These are phyloP conservation scores for Chrysosporium keratinophilum DNA, from an alignment of 2,329 filamentous ascomycete species.

Conservation along the genomic window DNA sequence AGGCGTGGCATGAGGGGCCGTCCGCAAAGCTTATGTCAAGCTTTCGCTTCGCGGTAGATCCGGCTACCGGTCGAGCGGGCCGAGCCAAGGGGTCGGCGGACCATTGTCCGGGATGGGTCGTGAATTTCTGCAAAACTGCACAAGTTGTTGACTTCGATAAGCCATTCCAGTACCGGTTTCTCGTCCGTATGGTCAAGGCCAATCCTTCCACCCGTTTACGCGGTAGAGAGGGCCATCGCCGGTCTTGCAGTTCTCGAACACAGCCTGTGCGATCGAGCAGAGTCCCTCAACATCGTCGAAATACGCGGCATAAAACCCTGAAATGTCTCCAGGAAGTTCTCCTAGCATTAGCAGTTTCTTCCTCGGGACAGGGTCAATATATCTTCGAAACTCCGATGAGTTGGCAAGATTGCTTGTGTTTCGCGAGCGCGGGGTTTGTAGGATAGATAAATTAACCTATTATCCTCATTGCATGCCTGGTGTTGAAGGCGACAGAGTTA, in stretches of 20 bases:
- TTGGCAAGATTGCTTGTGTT: conserved; percentile 24
- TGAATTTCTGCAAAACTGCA: neutral
- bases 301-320: conserved; percentile 20
- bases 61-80: conserved; percentile 15
- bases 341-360: conserved; percentile 23
- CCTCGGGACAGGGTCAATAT: conserved; percentile 23
- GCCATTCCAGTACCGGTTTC: neutral
- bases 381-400: conserved; percentile 22
- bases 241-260: conserved; percentile 20
- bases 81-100: conserved; percentile 7
- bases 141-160: neutral
- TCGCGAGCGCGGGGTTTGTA: conserved; percentile 21
- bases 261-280: conserved; percentile 16
- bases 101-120: neutral
- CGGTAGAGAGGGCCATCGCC: neutral
- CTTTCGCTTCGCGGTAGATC: conserved; percentile 27
- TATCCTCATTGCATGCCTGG: too few species aligned
- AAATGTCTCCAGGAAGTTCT: conserved; percentile 21
- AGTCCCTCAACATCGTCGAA: conserved; percentile 21
- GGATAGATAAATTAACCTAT: conserved; percentile 16
- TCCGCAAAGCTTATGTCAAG: conserved; percentile 30
- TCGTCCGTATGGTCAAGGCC: neutral
- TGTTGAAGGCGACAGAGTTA: too few species aligned
- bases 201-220: neutral
- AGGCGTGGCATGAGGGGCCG: conserved; percentile 11